phyloP scores from a whole-genome alignment of 345 rosid species.

The Euclidium syriacum region DNA sequence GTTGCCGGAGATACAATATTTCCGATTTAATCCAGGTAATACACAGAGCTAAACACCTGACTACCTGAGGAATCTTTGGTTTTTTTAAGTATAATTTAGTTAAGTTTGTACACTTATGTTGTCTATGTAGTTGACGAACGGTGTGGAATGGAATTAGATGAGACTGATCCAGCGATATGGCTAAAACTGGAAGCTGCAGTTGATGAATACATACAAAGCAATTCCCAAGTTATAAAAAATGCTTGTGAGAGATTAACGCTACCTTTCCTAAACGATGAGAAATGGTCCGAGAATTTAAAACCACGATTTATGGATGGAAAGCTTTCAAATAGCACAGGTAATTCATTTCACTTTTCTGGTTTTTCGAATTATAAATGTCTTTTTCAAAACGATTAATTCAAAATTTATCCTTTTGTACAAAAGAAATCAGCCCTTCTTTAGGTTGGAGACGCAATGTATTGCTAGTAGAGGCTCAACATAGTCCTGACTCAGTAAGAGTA shows the following conservation, averaged over 20 bases:
- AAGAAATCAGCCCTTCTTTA: slow-evolving; percentile 59
- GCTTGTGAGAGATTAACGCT: slow-evolving; percentile 69
- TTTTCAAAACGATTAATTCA: neutral
- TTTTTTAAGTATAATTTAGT: no score
- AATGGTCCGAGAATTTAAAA: slow-evolving; percentile 53
- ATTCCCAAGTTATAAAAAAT: slow-evolving; percentile 62
- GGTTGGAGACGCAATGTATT: slow-evolving; percentile 96
- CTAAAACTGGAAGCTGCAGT: slow-evolving; percentile 79
- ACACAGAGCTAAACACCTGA: no score
- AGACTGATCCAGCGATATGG: slow-evolving; percentile 98
- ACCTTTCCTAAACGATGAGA: slow-evolving; percentile 77
- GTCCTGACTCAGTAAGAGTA: slow-evolving; percentile 76
- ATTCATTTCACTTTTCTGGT: slow-evolving; percentile 17
- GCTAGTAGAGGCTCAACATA: slow-evolving; percentile 91
- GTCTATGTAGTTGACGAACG: slow-evolving; percentile 85
- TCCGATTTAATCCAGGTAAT: slow-evolving; percentile 88
- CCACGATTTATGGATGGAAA: slow-evolving; percentile 32
- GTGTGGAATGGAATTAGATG: slow-evolving; percentile 97
- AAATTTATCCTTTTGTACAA: slow-evolving; percentile 35
- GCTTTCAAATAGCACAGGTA: slow-evolving; percentile 29
- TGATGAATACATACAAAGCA: slow-evolving; percentile 68
- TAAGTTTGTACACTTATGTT: slow-evolving; percentile 2
- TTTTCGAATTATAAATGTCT: no score
- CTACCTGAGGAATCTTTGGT: no score
- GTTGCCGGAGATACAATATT: slow-evolving; percentile 92